Base-by-base conservation (phyloP, 1,284 basidiomycete genomes). In the Naganishia sp. region DNA sequence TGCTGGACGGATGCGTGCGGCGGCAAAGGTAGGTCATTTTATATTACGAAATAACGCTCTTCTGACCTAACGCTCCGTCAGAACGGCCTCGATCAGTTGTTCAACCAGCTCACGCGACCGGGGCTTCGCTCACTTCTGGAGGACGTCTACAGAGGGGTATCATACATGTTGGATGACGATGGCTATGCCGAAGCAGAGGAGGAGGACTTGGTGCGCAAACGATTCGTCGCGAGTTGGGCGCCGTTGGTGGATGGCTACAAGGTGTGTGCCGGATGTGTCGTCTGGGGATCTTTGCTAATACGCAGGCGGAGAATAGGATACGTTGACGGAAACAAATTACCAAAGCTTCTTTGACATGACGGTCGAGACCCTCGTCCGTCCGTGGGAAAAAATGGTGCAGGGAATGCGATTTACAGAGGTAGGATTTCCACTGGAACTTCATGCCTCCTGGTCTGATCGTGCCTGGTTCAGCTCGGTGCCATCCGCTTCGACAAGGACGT, bases 401-500 rank as follows among this genome's bases (percentile, higher is more conserved):
- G 83, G 86, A 2, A 84, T 96, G 77, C 88, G 86, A 74, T 98
- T 92, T 75, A 90, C 90, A 15, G 95, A 98, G 84, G 91, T 89
- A 71, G 49, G 82, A 71, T n/a, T 45, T 28, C 28, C 33, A 23
- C 15, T 4, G 28, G 5, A 28, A 28, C 28, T 28, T 28, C 28
- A 28, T 28, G 3, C 2, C 23, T n/a, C n/a, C 31, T 42, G 25
- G 28, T 18, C 31, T 48, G 16, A 15, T 25, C 43, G 52, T 59
- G 49, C 54, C 18, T 52, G 7, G 13, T 21, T 43, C 71, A 96
- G 90, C 85, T 98, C 60, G 96, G 96, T n/a, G 94, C 94, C 2
- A 89, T 99, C 68, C 89, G 93, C 16, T 96, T 97, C 76, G 96
- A 99, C 75, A 87, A 90, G 36, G 96, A 99, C 77, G 81, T 99